Evolutionary conservation across 176 grass and related monocot species (phyloP).

Genomic region (Carex littledalei): DNA sequence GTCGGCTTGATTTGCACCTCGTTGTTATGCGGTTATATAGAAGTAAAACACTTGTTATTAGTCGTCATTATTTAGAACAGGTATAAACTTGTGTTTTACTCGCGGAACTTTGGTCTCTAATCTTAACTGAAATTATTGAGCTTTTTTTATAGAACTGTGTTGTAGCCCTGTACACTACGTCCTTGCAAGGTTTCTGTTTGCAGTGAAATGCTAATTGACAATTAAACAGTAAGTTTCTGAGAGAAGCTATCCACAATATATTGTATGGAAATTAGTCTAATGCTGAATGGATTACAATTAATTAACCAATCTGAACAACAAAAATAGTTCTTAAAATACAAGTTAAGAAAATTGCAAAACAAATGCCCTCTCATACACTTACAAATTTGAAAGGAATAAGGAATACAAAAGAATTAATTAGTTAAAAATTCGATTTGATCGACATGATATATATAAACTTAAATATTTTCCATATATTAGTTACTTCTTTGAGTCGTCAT

Average conservation of each 20-base stretch:
- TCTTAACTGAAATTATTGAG: neutral
- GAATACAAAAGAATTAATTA: slow-evolving; percentile 33
- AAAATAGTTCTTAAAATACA: slow-evolving; percentile 31
- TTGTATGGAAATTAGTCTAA: neutral
- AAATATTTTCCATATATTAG: neutral
- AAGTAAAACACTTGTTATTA: neutral
- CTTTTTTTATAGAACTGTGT: neutral
- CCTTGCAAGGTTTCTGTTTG: neutral
- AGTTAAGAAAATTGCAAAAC: slow-evolving; percentile 33
- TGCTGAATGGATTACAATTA: slow-evolving; percentile 14
- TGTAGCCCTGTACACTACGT: neutral
- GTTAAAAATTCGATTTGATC: slow-evolving; percentile 40
- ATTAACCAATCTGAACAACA: slow-evolving; percentile 16
- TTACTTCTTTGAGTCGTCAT: slow-evolving; percentile 37
- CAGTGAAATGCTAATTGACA: neutral
- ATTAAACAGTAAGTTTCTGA: neutral
- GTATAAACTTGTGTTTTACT: neutral
- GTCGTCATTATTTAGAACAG: neutral
- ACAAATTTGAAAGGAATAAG: slow-evolving; percentile 26
- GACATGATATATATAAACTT: slow-evolving; percentile 1
- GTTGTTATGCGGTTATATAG: neutral
- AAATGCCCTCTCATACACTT: slow-evolving; percentile 38
- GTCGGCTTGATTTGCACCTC: too few species aligned
- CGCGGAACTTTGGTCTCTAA: neutral
- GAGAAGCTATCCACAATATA: neutral